A percentile compares a stretch with the other conserved stretches of the same genome.
phyloP scores from a whole-genome alignment of 179 eudicot species.

The Amaranthus tricolor region DNA sequence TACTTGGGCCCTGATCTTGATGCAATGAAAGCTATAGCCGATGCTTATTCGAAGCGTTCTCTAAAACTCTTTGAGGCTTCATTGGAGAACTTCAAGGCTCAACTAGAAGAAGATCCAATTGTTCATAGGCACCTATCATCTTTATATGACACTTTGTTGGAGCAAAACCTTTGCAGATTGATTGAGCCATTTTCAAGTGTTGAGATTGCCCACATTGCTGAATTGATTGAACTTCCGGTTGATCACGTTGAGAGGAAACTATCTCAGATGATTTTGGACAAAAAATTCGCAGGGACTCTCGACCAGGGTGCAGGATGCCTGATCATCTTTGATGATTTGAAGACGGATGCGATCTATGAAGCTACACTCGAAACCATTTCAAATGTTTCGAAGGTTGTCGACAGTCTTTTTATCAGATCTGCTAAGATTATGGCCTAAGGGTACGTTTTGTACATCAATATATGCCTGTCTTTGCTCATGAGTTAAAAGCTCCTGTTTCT shows the following conservation, averaged over 20 bases:
- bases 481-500: not conserved
- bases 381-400: conserved; percentile 84
- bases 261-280: conserved; percentile 93
- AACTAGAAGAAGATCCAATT: conserved; percentile 86
- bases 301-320: conserved; percentile 97
- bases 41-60: conserved; percentile 78
- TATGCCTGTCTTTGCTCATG: not conserved
- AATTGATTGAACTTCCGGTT: conserved; percentile 73
- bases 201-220: conserved; percentile 81
- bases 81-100: conserved; percentile 61
- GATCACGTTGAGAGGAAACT: conserved; percentile 88
- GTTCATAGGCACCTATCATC: conserved; percentile 88
- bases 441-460: not conserved
- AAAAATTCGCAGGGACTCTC: conserved; percentile 87
- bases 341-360: conserved; percentile 80
- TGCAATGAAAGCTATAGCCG: conserved; percentile 97
- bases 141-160: conserved; percentile 80
- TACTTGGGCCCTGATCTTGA: conserved; percentile 88
- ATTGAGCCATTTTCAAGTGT: conserved; percentile 93
- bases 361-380: conserved; percentile 79
- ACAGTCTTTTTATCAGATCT: conserved; percentile 79
- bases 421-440: conserved; percentile 78
- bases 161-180: conserved; percentile 92
- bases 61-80: conserved; percentile 77
- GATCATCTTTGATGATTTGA: conserved; percentile 74